These are phyloP conservation scores for Fusarium equiseti DNA, from an alignment of 2,329 filamentous ascomycete species.

Conservation along the genomic window DNA sequence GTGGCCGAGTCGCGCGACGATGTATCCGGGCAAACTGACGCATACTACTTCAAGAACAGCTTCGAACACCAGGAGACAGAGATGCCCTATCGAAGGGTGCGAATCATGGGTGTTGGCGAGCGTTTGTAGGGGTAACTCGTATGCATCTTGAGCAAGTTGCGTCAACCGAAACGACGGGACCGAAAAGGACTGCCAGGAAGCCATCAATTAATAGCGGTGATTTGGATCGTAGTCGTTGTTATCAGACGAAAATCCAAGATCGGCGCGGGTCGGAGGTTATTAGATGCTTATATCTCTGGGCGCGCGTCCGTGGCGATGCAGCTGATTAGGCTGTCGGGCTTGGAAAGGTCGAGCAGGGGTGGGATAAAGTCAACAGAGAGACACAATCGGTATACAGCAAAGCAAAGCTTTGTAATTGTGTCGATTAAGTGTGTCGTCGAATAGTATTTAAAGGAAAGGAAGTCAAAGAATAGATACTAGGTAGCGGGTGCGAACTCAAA, in stretches of 20 bases:
- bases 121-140: conserved; percentile 58
- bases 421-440: conserved; percentile 1
- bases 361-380: not conserved
- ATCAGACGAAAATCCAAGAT: conserved; percentile 10
- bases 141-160: conserved; percentile 53
- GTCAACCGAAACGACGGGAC: conserved; percentile 61
- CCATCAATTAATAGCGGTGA: conserved; percentile 49
- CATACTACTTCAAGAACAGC: conserved; percentile 96
- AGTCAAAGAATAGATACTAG: not conserved
- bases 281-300: conserved; percentile 24
- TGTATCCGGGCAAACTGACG: conserved; percentile 92
- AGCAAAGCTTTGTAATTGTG: conserved; percentile 23
- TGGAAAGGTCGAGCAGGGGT: conserved; percentile 1
- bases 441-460: conserved; percentile 9
- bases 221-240: conserved; percentile 15
- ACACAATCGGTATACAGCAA: conserved; percentile 2
- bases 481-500: conserved; percentile 31
- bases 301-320: conserved; percentile 10
- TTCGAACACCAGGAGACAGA: conserved; percentile 89
- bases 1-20: conserved; percentile 88
- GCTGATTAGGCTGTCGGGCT: conserved; percentile 21
- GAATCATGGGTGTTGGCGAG: conserved; percentile 60
- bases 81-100: conserved; percentile 75
- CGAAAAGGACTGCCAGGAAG: conserved; percentile 54
- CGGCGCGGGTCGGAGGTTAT: conserved; percentile 28